A percentile compares a stretch with the other conserved stretches of the same genome.
phyloP scores from a whole-genome alignment of 352 stramenopile genomes.

The Globisporangium acanthophoron region DNA sequence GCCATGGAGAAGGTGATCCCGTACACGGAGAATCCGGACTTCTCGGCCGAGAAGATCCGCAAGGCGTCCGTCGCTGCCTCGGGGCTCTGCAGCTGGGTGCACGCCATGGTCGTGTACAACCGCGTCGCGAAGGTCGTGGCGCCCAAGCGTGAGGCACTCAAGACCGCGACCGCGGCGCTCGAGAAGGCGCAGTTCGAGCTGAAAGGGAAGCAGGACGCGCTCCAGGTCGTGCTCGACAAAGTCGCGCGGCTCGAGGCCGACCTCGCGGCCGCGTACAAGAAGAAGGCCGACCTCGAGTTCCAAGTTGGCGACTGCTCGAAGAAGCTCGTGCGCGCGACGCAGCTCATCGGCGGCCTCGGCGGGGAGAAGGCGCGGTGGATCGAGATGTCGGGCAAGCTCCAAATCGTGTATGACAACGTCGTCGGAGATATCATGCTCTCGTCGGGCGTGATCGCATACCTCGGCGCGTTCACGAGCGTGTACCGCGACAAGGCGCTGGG shows the following conservation, averaged over 20 bases:
- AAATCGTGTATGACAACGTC: slow-evolving; percentile 88
- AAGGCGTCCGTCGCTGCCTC: slow-evolving; percentile 93
- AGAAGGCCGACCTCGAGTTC: slow-evolving; percentile 87
- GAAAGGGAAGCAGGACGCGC: slow-evolving; percentile 84
- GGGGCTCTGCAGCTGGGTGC: slow-evolving; percentile 93
- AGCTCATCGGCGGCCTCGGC: slow-evolving; percentile 91
- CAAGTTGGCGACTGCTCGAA: slow-evolving; percentile 92
- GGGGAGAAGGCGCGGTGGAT: slow-evolving; percentile 93
- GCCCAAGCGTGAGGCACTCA: slow-evolving; percentile 91
- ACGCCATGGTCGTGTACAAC: slow-evolving; percentile 96
- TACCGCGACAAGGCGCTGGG: slow-evolving; percentile 89
- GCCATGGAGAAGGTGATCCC: slow-evolving; percentile 89
- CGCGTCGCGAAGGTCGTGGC: slow-evolving; percentile 90
- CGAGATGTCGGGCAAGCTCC: slow-evolving; percentile 83
- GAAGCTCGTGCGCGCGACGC: slow-evolving; percentile 89
- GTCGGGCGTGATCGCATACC: slow-evolving; percentile 92
- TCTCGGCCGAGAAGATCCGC: slow-evolving; percentile 91
- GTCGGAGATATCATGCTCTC: slow-evolving; percentile 92
- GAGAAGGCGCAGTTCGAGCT: slow-evolving; percentile 84
- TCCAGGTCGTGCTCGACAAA: slow-evolving; percentile 92
- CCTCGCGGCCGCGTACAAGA: slow-evolving; percentile 88
- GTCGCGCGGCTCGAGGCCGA: slow-evolving; percentile 86
- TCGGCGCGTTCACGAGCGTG: slow-evolving; percentile 89
- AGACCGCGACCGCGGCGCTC: slow-evolving; percentile 84
- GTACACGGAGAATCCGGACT: slow-evolving; percentile 87